These are phyloP conservation scores for Chaetomium olivaceum DNA, from an alignment of 2,329 filamentous ascomycete genomes.

Conservation along the genomic window DNA sequence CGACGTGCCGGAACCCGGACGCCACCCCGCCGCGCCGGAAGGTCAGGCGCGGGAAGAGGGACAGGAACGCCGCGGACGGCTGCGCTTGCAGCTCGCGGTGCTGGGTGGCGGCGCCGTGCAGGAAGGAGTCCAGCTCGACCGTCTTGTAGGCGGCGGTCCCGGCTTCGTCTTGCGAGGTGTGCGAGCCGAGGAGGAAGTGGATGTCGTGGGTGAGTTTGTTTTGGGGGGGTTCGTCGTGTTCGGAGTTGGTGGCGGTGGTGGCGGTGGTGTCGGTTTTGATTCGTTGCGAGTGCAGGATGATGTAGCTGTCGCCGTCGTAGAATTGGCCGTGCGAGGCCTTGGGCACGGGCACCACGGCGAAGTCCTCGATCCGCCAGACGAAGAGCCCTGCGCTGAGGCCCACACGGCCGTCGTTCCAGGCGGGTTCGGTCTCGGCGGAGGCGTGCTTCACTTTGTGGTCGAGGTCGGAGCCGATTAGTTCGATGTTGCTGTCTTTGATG, in stretches of 20 bases:
- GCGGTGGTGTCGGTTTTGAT: neutral
- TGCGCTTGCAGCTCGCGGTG: constrained; percentile 5
- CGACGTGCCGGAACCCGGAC: constrained; percentile 12
- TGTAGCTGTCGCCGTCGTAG: constrained; percentile 18
- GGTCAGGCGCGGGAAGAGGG: constrained; percentile 14
- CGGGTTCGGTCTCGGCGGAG: constrained; percentile 11
- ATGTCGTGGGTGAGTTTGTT: constrained; percentile 5
- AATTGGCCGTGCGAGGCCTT: neutral
- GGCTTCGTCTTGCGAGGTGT: constrained; percentile 14
- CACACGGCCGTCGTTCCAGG: constrained; percentile 12
- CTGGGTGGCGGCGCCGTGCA: constrained; percentile 12
- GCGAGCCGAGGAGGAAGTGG: constrained; percentile 16
- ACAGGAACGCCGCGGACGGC: neutral
- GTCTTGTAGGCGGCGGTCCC: constrained; percentile 18
- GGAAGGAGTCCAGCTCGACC: constrained; percentile 16
- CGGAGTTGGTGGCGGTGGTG: neutral
- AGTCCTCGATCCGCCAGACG: constrained; percentile 18
- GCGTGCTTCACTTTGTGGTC: constrained; percentile 15
- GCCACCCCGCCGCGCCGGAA: constrained; percentile 9
- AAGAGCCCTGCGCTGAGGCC: constrained; percentile 6
- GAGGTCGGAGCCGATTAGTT: constrained; percentile 8
- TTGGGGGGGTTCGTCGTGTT: neutral
- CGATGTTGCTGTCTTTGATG: constrained; percentile 18
- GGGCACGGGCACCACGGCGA: constrained; percentile 9
- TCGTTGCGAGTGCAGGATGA: constrained; percentile 4